Base-by-base conservation (phyloP, 805 yeast species). In the Metschnikowia shivogae region DNA sequence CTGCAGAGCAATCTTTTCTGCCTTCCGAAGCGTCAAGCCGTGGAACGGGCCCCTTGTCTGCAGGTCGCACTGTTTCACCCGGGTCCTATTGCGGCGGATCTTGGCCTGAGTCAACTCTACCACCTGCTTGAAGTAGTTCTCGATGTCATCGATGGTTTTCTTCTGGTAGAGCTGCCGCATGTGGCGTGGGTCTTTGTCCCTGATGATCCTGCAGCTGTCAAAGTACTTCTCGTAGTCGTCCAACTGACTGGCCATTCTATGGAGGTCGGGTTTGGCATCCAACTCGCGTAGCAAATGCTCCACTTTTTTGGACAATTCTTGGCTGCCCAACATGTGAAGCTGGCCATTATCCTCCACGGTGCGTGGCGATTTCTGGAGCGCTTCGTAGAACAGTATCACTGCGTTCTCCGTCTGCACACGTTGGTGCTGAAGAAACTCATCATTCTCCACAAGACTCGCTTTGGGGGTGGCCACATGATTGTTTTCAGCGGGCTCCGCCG, bases 301-400 rank as follows among this genome's bases (percentile, higher is more conserved):
- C 29, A 39, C 42, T 31, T 24, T 12, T 31, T 6, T 31, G 6
- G 42, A 31, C 11, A 39, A 35, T 11, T 6, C 29, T 19, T 12
- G 12, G 29, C 35, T 39, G 35, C 42, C 42, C 35, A 31, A 31
- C 29, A 39, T 30, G 14, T 22, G 42, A 9, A 39, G 42, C 30
- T 24, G 35, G 12, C 42, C 42, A 17, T 24, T 10, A 11, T 20
- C 35, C 13, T 31, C 42, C 36, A 39, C 36, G 12, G 42, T 39
- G 13, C 11, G 29, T 10, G 42, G 36, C 2, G 42, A 30, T 17
- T 13, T 32, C 36, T 39, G 42, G 14, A 39, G 32, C 13, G 36
- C 30, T 35, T 39, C 42, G 36, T 39, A 31, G 30, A 39, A 32
- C 11, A 30, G 24, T n/a, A 39, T 39, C 29, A 32, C 42, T 32